Base-by-base conservation (phyloP, 345 rosid species). In the Brassica incana region DNA sequence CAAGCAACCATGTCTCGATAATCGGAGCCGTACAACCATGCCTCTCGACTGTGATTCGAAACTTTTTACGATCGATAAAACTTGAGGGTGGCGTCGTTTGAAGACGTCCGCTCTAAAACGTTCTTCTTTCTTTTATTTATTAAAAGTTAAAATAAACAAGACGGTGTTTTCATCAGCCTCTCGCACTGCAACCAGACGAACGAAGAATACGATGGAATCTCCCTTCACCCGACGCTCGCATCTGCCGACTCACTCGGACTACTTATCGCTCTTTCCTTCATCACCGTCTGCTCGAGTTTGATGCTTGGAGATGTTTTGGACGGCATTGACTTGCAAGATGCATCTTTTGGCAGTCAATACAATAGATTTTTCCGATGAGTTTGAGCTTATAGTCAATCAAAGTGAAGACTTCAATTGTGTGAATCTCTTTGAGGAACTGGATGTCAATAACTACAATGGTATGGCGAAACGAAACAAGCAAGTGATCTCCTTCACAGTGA, bases 11-110 rank as follows among this genome's bases (percentile, higher is more conserved):
- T 0, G 20, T 43, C 98, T 86, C 78, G 94, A 83, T 81, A 92
- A 78, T 15, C 97, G 81, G 67, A 95, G 75, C 86, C 89, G 80
- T 45, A 92, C 97, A 80, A 85, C 99, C 97, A 87, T 95, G 20
- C 64, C 83, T 67, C 69, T 66, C 77, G 7, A 1, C 29, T 61
- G 69, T n/a, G 43, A 40, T 65, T 54, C 62, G 48, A 54, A 59
- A 67, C 20, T 18, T 18, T 2, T 54, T 59, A 23, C 2, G 14
- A 38, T 66, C 68, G 61, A 61, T 32, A 61, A 40, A 15, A 6
- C 18, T 63, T 69, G 63, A 78, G 81, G 81, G 81, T 43, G 83
- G 27, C 79, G 38, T 4, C 79, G 76, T 74, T 14, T 69, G 0
- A 4, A 23, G 20, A 9, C 48, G 54, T 38, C 54, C 68, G 14